phyloP scores from a whole-genome alignment of 2,329 filamentous ascomycete species.

The Escovopsis weberi region DNA sequence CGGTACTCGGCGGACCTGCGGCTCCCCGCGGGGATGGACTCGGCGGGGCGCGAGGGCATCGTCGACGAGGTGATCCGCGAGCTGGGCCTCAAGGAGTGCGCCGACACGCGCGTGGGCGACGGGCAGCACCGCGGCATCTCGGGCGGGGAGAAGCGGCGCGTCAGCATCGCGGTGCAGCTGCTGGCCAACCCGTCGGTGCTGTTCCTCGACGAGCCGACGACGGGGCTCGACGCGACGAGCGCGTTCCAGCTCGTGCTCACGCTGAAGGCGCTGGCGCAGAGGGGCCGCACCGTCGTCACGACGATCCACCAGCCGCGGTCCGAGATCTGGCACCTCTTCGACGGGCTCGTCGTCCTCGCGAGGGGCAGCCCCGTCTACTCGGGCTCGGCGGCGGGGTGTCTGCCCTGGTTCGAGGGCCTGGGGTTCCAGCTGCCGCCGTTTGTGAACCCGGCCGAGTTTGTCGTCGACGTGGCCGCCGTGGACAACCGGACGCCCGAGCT shows the following conservation, averaged over 20 bases:
- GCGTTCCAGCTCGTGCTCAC: slow-evolving; percentile 61
- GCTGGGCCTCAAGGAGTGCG: slow-evolving; percentile 62
- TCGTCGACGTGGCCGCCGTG: slow-evolving; percentile 61
- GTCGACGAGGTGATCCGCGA: slow-evolving; percentile 68
- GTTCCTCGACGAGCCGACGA: slow-evolving; percentile 69
- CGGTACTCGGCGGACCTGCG: slow-evolving; percentile 59
- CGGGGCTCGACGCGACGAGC: slow-evolving; percentile 62
- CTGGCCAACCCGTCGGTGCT: slow-evolving; percentile 66
- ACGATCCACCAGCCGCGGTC: slow-evolving; percentile 68
- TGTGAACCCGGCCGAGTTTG: slow-evolving; percentile 63
- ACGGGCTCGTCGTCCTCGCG: slow-evolving; percentile 54
- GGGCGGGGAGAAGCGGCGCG: slow-evolving; percentile 63
- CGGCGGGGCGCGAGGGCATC: slow-evolving; percentile 42
- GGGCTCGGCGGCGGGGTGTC: slow-evolving; percentile 40
- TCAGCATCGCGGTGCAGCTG: slow-evolving; percentile 64
- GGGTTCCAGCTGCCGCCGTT: slow-evolving; percentile 53
- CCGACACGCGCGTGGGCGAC: slow-evolving; percentile 59
- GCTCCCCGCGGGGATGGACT: slow-evolving; percentile 34
- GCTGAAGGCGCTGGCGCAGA: slow-evolving; percentile 50
- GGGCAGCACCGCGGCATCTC: slow-evolving; percentile 60
- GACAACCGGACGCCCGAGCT: slow-evolving; percentile 56
- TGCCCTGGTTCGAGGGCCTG: slow-evolving; percentile 47
- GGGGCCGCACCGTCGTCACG: slow-evolving; percentile 56
- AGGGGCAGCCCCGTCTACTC: slow-evolving; percentile 55
- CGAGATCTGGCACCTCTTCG: slow-evolving; percentile 67